phyloP scores from a whole-genome alignment of 371 early-diverging fungal species.

The Smittium mucronatum region DNA sequence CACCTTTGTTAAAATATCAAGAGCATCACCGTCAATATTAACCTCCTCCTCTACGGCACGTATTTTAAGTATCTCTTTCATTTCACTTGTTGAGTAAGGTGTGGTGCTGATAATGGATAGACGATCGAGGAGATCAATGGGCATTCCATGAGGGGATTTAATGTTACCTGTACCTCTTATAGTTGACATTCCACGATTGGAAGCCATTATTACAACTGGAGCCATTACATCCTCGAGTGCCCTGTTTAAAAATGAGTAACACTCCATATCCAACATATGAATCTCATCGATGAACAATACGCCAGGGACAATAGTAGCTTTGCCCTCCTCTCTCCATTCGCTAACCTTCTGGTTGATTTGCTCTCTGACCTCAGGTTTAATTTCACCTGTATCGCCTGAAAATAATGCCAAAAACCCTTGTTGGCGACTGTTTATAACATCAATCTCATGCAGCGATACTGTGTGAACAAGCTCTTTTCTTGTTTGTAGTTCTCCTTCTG shows the following conservation, averaged over 20 bases:
- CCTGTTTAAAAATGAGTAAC: conserved; percentile 96
- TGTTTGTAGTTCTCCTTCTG: conserved; percentile 98
- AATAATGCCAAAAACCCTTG: conserved; percentile 95
- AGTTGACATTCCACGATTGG: conserved; percentile 85
- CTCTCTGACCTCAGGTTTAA: conserved; percentile 92
- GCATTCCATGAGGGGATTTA: conserved; percentile 90
- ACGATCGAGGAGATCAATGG: conserved; percentile 93
- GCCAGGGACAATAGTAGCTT: conserved; percentile 95
- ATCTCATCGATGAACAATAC: conserved; percentile 98
- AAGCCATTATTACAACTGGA: conserved; percentile 97
- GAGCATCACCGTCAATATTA: conserved; percentile 85
- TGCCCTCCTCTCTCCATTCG: conserved; percentile 98
- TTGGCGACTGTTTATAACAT: conserved; percentile 96
- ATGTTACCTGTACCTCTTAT: conserved; percentile 86
- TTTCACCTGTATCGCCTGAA: conserved; percentile 96
- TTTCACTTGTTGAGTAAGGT: conserved; percentile 75
- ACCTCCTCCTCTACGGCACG: conserved; percentile 94
- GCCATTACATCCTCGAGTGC: conserved; percentile 90
- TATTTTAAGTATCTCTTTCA: conserved; percentile 79
- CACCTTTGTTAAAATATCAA: conserved; percentile 77
- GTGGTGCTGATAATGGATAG: conserved; percentile 81
- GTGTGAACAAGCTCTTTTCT: conserved; percentile 91
- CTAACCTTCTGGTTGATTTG: conserved; percentile 96
- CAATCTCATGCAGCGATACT: conserved; percentile 97
- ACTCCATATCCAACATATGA: conserved; percentile 98